Percentiles rank a stretch among this genome's conserved stretches.
Conservation (phyloP, 805 yeast genomes). For the Cyberlindnera mycetangii region DNA sequence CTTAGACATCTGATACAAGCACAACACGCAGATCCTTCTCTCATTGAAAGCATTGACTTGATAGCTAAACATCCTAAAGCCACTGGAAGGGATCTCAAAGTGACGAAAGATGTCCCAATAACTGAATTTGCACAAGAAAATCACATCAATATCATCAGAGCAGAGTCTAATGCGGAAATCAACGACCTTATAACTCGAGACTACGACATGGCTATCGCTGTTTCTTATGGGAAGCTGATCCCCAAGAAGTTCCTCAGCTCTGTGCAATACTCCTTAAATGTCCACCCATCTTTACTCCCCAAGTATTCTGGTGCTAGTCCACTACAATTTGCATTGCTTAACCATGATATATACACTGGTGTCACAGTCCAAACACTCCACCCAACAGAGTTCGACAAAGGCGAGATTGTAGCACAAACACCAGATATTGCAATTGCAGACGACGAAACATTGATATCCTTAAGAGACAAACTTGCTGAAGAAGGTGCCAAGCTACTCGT, state of each 20-base stretch:
- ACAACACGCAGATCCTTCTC: conserved; percentile 15
- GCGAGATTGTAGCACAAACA: conserved; percentile 64
- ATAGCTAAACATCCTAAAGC: conserved; percentile 62
- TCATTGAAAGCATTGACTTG: conserved; percentile 46
- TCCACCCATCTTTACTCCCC: conserved; percentile 91
- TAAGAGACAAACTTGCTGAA: conserved; percentile 51
- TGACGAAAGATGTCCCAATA: conserved; percentile 51
- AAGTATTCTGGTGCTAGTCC: conserved; percentile 87
- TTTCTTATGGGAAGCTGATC: conserved; percentile 82
- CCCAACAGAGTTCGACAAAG: conserved; percentile 82
- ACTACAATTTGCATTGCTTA: conserved; percentile 71
- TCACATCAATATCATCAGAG: conserved; percentile 42
- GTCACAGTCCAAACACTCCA: conserved; percentile 89
- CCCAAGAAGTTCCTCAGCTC: conserved; percentile 54
- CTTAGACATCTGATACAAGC: conserved; percentile 37
- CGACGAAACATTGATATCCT: conserved; percentile 41
- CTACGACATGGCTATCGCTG: conserved; percentile 79
- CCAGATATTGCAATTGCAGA: conserved; percentile 37
- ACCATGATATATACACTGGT: conserved; percentile 64
- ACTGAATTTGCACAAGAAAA: conserved; percentile 36
- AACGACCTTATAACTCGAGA: conserved; percentile 24
- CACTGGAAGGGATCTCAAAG: conserved; percentile 55
- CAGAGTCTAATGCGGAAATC: conserved; percentile 47
- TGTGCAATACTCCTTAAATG: conserved; percentile 67
- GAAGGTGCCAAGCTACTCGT: conserved; percentile 61